Percentiles rank a stretch among this genome's conserved stretches.
These are phyloP conservation scores for Apostasia ramifera DNA, from an alignment of 106 monocot species.

Conservation along the genomic window DNA sequence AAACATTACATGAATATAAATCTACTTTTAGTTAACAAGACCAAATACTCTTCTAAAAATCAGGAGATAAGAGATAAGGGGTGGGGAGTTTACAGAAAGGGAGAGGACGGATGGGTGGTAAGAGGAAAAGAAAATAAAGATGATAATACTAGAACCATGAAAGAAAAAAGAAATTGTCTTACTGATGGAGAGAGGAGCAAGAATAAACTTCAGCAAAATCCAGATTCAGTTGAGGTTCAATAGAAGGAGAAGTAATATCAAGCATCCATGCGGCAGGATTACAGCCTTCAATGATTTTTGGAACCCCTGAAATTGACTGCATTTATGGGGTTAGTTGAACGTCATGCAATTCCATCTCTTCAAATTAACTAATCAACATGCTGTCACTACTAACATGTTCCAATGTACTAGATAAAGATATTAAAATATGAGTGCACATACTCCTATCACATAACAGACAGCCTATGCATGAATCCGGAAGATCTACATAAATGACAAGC, in stretches of 20 bases:
- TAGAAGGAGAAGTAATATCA: constrained; percentile 47
- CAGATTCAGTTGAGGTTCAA: constrained; percentile 43
- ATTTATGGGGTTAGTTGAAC: not conserved
- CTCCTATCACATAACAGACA: no score
- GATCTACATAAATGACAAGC: no score
- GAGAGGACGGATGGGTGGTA: no score
- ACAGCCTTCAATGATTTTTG: constrained; percentile 59
- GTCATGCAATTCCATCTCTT: no score
- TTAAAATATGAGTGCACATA: no score
- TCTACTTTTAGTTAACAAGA: not conserved
- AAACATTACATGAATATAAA: not conserved
- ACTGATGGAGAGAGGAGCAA: constrained; percentile 51
- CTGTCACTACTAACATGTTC: no score
- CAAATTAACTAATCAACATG: no score
- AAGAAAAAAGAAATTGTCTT: constrained; percentile 10
- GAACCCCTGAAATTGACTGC: constrained; percentile 70
- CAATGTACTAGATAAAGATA: no score
- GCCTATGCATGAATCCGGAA: no score
- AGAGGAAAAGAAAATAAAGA: not conserved
- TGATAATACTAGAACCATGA: not conserved
- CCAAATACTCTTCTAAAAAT: not conserved
- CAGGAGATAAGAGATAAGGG: not conserved
- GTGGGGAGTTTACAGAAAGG: not conserved
- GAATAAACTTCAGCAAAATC: constrained; percentile 76
- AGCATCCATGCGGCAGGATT: constrained; percentile 97